These are phyloP conservation scores for Hirsutella rhossiliensis DNA, from an alignment of 2,329 filamentous ascomycete species.

Conservation along the genomic window DNA sequence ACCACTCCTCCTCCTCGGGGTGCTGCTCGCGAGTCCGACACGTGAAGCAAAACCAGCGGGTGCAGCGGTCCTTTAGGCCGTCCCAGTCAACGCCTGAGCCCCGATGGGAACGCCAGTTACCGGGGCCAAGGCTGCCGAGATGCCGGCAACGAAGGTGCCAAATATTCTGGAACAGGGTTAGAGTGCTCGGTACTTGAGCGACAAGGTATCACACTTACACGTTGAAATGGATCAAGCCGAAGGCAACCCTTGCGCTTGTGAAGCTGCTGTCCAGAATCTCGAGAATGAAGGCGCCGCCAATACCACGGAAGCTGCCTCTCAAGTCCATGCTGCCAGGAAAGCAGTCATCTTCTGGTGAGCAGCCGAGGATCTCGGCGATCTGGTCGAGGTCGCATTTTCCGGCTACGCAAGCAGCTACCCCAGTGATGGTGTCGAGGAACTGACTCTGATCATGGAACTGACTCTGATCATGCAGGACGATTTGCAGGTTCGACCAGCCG, in stretches of 20 bases:
- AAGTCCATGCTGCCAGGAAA: not conserved
- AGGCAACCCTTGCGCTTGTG: constrained; percentile 1
- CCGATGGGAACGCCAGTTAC: not conserved
- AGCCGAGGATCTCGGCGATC: not conserved
- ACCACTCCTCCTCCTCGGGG: not conserved
- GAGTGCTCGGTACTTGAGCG: not conserved
- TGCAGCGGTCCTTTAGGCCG: not conserved
- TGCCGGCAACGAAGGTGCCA: constrained; percentile 8
- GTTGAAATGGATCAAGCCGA: constrained; percentile 9
- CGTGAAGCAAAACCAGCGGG: too few species aligned
- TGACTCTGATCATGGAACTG: not conserved
- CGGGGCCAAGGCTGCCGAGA: constrained; percentile 7
- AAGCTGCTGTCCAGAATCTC: not conserved
- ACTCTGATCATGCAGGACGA: not conserved
- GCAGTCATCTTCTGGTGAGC: not conserved
- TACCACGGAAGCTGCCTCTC: not conserved
- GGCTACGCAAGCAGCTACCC: not conserved
- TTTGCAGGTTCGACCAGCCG: constrained; percentile 4
- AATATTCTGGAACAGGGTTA: constrained; percentile 10
- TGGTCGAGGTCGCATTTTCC: not conserved
- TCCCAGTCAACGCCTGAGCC: not conserved
- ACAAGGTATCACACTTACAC: constrained; percentile 9
- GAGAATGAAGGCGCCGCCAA: constrained; percentile 1
- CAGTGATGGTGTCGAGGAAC: not conserved
- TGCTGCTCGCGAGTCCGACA: too few species aligned